phyloP scores from a whole-genome alignment of 1,284 basidiomycete species.

The Naganishia albida region DNA sequence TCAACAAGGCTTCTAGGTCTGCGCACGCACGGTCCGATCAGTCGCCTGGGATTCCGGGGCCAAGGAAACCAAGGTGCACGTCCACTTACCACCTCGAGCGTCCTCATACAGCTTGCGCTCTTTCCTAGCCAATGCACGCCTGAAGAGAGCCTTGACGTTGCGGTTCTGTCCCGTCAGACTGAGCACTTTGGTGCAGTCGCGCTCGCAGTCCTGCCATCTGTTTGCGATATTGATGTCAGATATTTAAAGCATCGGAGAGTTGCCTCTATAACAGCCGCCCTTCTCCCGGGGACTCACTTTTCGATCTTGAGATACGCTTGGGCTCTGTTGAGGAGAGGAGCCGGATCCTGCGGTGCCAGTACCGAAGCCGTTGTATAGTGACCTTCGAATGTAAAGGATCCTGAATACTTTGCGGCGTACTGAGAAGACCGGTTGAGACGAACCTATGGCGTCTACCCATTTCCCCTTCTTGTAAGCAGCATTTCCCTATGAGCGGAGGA shows the following conservation, averaged over 20 bases:
- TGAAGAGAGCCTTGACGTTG: constrained; percentile 51
- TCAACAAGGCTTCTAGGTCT: constrained; percentile 42
- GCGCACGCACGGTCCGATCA: neutral
- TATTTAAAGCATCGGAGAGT: neutral
- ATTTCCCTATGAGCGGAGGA: constrained; percentile 45
- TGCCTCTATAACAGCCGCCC: neutral
- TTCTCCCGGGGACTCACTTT: constrained; percentile 40
- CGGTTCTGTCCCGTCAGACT: constrained; percentile 31
- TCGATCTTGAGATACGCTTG: constrained; percentile 52
- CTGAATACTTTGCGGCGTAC: neutral
- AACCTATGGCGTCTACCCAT: constrained; percentile 50
- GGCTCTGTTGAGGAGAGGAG: constrained; percentile 49
- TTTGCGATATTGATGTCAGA: neutral
- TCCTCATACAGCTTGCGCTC: constrained; percentile 38
- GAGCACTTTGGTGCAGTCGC: constrained; percentile 49
- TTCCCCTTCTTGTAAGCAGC: constrained; percentile 49
- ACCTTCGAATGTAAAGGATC: constrained; percentile 36
- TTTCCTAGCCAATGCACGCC: constrained; percentile 47
- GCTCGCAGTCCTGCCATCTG: constrained; percentile 49
- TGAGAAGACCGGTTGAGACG: constrained; percentile 2
- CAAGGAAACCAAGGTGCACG: neutral
- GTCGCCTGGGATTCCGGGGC: too few relatives aligned
- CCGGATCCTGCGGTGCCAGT: constrained; percentile 42
- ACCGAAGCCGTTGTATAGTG: constrained; percentile 47
- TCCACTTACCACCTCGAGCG: constrained; percentile 41